These are phyloP conservation scores for Penicillium sp. DNA, from an alignment of 2,329 filamentous ascomycete genomes.

Conservation along the genomic window DNA sequence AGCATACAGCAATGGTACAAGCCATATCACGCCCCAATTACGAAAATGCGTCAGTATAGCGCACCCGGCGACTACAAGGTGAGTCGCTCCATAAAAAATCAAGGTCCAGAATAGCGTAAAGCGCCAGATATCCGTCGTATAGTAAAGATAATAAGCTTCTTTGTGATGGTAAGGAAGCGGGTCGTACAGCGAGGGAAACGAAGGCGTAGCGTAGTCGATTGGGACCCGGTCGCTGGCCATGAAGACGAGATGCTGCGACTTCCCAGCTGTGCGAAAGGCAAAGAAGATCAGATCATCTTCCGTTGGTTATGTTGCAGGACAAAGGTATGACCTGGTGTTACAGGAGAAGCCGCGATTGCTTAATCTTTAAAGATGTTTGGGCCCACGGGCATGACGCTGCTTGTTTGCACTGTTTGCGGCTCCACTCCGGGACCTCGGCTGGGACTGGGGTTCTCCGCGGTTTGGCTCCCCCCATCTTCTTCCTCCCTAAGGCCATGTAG, in stretches of 20 bases:
- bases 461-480: slow-evolving; percentile 7
- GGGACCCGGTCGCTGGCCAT: slow-evolving; percentile 48
- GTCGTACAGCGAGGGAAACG: slow-evolving; percentile 82
- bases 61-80: slow-evolving; percentile 69
- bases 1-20: slow-evolving; percentile 69
- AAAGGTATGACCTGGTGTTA: background rate
- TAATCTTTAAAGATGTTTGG: background rate
- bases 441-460: slow-evolving; percentile 35
- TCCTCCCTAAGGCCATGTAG: slow-evolving; percentile 18
- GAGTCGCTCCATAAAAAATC: slow-evolving; percentile 73
- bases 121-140: slow-evolving; percentile 76
- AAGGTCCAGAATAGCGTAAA: slow-evolving; percentile 88
- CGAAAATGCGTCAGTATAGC: slow-evolving; percentile 69
- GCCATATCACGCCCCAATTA: slow-evolving; percentile 59
- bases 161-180: slow-evolving; percentile 59
- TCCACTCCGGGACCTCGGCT: slow-evolving; percentile 31
- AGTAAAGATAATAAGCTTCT: slow-evolving; percentile 67
- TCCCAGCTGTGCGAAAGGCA: background rate
- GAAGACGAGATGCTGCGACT: background rate
- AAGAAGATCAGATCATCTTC: background rate
- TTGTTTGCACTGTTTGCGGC: slow-evolving; percentile 37
- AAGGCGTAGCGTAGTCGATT: slow-evolving; percentile 64
- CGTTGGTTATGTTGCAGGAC: background rate
- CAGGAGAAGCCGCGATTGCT: background rate
- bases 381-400: slow-evolving; percentile 9